Base-by-base conservation (phyloP, 2,329 filamentous ascomycete species). In the Aspergillus sp. region DNA sequence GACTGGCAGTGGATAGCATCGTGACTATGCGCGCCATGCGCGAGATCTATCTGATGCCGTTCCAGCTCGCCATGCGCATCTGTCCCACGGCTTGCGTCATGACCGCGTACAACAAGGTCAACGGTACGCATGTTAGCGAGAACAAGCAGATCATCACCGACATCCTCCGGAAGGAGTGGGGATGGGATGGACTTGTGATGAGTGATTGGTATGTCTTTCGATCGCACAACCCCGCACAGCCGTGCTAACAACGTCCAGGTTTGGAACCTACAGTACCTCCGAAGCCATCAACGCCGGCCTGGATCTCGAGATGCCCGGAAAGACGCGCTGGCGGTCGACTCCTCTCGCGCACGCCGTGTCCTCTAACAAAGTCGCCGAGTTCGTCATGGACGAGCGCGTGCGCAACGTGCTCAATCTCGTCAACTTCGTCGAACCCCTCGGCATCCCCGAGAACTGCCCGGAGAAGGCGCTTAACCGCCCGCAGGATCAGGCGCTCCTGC, bases 41-140 rank as follows among this genome's bases (percentile, higher is more conserved):
- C 16, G 84, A 87, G 62, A 81, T 86, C 14, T 86, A 87, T 57
- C 73, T 87, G 3, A 74, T 81, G 63, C 83, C 84, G 0, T 87
- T 87, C 55, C 81, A 85, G 63, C 77, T 86, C 53, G 82, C 81
- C 0, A 73, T 85, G 52, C 73, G 79, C 16, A 77, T 83, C 22
- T 78, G 78, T 8, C 77, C 79, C 24, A 78, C 80, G 2, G 77
- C 77, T 60, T 78, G 79, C 51, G 65, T 82, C 10, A 85, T 85
- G 82, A 81, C 79, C 7, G 75, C 81, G 3, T 85, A 85, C 60
- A 83, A 83, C 56, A 76, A 79, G 58, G 65, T 82, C 52, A 83
- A 82, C 60, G 79, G 80, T 2, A 67, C 71, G 3, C 75, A 77
- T 61, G 73, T 67, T 5, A 75, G 73, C 53, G 74, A 76, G 62